Percentiles rank a stretch among this genome's conserved stretches.
These are phyloP conservation scores for Pulveroboletus sp. DNA, from an alignment of 768 basidiomycete genomes.

Conservation along the genomic window DNA sequence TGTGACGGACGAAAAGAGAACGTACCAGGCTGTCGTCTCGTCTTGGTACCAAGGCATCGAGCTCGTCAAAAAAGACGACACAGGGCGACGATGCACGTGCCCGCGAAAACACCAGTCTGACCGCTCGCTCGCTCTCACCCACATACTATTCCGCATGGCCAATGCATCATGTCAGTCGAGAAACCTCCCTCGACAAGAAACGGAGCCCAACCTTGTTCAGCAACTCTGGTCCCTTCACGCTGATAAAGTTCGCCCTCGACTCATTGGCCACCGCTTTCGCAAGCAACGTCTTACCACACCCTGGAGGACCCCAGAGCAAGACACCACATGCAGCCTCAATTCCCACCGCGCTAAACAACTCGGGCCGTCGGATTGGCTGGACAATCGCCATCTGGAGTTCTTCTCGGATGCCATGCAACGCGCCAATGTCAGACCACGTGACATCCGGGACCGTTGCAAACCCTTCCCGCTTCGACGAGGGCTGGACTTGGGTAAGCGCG, in stretches of 20 bases:
- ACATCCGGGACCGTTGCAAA: constrained; percentile 97
- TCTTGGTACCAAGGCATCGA: constrained; percentile 87
- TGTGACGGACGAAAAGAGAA: not conserved
- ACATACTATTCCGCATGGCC: constrained; percentile 64
- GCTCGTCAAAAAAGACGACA: constrained; percentile 93
- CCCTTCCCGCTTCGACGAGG: constrained; percentile 95
- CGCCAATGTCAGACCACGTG: constrained; percentile 92
- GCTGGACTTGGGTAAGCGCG: constrained; percentile 88
- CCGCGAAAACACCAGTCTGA: constrained; percentile 89
- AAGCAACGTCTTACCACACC: constrained; percentile 96
- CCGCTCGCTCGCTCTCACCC: constrained; percentile 93
- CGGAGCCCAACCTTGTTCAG: constrained; percentile 79
- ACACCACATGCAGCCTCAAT: constrained; percentile 92
- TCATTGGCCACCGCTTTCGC: constrained; percentile 99
- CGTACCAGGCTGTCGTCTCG: constrained; percentile 84
- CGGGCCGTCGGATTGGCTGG: constrained; percentile 86
- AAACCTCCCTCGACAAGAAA: not conserved
- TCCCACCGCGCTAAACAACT: constrained; percentile 83
- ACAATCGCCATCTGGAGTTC: constrained; percentile 98
- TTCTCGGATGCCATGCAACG: constrained; percentile 78
- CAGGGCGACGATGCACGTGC: constrained; percentile 93
- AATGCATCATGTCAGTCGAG: not conserved
- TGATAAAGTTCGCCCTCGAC: constrained; percentile 93
- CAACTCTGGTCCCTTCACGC: constrained; percentile 94
- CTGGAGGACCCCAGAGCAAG: constrained; percentile 97